A percentile compares a stretch with the other conserved stretches of the same genome.
phyloP scores from a whole-genome alignment of 352 stramenopile species.

The Phytophthora syringae region DNA sequence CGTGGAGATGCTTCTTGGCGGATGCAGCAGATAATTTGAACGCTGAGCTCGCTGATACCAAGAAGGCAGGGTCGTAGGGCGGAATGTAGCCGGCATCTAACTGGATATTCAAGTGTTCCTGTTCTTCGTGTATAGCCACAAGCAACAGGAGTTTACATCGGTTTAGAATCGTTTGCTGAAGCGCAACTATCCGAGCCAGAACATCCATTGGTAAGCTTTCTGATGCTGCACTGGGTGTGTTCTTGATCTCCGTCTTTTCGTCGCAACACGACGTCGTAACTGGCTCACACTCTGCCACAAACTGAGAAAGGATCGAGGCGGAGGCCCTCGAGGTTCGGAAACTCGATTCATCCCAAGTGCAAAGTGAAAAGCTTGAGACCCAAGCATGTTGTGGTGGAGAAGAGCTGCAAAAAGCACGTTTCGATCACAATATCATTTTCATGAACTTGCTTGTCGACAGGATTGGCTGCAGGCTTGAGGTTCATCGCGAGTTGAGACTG shows the following conservation, averaged over 20 bases:
- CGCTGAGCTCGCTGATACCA: conserved; percentile 15
- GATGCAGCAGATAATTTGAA: conserved; percentile 22
- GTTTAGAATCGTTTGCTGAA: conserved; percentile 44
- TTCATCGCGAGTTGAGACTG: conserved; percentile 39
- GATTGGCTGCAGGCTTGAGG: conserved; percentile 8
- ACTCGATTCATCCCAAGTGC: conserved; percentile 5
- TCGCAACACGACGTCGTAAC: conserved; percentile 42
- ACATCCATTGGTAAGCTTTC: conserved; percentile 1
- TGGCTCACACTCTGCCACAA: conserved; percentile 69
- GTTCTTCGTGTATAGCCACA: conserved; percentile 35
- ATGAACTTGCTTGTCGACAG: conserved; percentile 20
- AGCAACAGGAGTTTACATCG: conserved; percentile 53
- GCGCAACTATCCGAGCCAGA: conserved; percentile 21
- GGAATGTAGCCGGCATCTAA: conserved; percentile 44
- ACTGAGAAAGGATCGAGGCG: conserved; percentile 34
- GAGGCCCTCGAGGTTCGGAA: background rate
- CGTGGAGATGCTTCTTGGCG: conserved; percentile 32
- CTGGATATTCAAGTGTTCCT: conserved; percentile 37
- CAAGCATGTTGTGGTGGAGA: conserved; percentile 57
- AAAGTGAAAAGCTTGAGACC: conserved; percentile 42
- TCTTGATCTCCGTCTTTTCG: conserved; percentile 59
- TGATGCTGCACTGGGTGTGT: background rate
- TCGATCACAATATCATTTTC: conserved; percentile 57
- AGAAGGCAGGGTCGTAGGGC: conserved; percentile 39
- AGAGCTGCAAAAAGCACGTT: conserved; percentile 58